These are phyloP conservation scores for Fusarium nelsonii DNA, from an alignment of 2,329 filamentous ascomycete genomes.

Conservation along the genomic window DNA sequence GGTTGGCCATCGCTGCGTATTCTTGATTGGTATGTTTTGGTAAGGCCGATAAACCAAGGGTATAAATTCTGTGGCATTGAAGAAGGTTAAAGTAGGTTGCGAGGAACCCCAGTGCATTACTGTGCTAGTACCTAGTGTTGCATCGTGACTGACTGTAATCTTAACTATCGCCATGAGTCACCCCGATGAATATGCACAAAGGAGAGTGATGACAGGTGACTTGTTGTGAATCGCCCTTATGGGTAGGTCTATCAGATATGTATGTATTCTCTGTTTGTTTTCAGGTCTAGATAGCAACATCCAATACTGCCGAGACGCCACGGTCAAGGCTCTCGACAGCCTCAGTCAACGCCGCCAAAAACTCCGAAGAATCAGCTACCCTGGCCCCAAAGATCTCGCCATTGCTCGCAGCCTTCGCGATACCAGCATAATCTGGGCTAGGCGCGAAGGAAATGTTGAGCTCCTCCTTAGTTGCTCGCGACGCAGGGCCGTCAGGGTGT, in stretches of 20 bases:
- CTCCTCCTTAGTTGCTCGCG: slow-evolving; percentile 7
- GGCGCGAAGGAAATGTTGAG: slow-evolving; percentile 24
- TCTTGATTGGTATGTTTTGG: too few relatives aligned
- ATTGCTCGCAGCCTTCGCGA: slow-evolving; percentile 7
- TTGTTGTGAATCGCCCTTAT: too few relatives aligned
- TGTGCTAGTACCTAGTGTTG: too few relatives aligned
- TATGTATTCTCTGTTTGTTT: background rate
- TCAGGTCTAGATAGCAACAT: slow-evolving; percentile 4
- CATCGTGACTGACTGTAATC: background rate
- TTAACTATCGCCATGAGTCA: too few relatives aligned
- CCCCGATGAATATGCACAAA: too few relatives aligned
- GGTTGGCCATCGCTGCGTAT: too few relatives aligned
- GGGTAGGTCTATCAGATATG: background rate
- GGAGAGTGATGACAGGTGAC: too few relatives aligned
- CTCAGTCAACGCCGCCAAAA: background rate
- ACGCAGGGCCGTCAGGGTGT: slow-evolving; percentile 15
- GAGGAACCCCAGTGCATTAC: background rate
- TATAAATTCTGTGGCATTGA: too few relatives aligned
- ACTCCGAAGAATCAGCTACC: background rate
- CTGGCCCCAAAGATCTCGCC: slow-evolving; percentile 5
- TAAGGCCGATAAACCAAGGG: too few relatives aligned
- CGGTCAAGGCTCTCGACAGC: slow-evolving; percentile 13
- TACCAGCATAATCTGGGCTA: slow-evolving; percentile 15
- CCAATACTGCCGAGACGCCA: slow-evolving; percentile 9
- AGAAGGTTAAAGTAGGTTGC: too few relatives aligned